Evolutionary conservation across 176 grass and related monocot species (phyloP), one percentile per base, ranked within the genome.

Genomic region (Avena eriantha): DNA sequence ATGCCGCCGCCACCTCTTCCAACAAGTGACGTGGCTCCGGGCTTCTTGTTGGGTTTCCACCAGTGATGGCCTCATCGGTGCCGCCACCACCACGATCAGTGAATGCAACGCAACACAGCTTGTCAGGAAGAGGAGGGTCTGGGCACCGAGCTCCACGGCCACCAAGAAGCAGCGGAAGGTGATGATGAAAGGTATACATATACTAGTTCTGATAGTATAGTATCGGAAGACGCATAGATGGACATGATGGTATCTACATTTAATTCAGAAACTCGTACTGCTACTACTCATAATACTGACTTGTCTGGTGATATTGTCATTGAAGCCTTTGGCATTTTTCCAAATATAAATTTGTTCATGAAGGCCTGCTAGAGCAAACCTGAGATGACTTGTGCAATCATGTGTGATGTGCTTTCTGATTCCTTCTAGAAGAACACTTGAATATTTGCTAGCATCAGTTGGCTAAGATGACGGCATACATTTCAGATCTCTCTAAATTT

Each of bases 1-100:
- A 9, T 83, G 87, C 71, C 92, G 9, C 81, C 83, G n/a, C 15
- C 76, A 11, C 56, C 86, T 36, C 70, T 18, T 24, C 45, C 45
- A 47, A 47, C 45, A 10, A 10, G 45, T 47, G 45, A 10, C 45
- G 45, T 47, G 8, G 9, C 45, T 2, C 8, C 10, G 45, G 45
- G 9, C 45, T 47, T 47, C 39, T 41, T 41, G 39, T 7, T 4
- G 39, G 39, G 39, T 41, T 4, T 4, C 39, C 39, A 41, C 39
- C 8, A 47, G 45, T 47, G 45, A 47, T 47, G 45, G 7, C 45
- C 9, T 47, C 45, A 10, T 10, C 9, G 5, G 13, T 14, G 24
- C 24, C 26, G 1, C 23, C 59, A 61, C 22, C 59, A 64, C 60
- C 23, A 64, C 60, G 23, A 14, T 60, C 57, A 23, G 57, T n/a